Evolutionary conservation across 2,329 filamentous ascomycete genomes (phyloP), one percentile per base, ranked within the genome.

Genomic region (Camillea tinctor): DNA sequence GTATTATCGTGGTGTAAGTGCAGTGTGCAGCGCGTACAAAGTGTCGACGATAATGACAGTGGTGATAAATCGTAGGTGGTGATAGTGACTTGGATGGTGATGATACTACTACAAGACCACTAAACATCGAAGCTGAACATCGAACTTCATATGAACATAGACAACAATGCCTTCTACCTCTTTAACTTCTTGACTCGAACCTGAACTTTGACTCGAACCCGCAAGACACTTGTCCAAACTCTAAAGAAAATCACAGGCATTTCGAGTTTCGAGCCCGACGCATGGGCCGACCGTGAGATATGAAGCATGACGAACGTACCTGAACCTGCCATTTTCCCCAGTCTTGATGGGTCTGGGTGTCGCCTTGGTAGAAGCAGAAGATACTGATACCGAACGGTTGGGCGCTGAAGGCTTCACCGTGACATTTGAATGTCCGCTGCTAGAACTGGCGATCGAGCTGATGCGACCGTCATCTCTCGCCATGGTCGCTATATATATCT

Each of bases 381-480:
- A 68, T 51, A 65, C 61, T 53, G 77, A 73, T 44, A 72, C 69
- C 30, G 72, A 69, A 57, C 72, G 69, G 60, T 67, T 72, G 61
- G 73, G 68, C 59, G 69, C 71, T 55, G 74, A 75, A 58, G 81
- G 81, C 75, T 81, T 86, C 66, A 87, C 78, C 48, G 89, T 92
- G 70, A 86, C 83, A 71, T 81, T 83, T 63, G 88, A 90, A 69
- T 84, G 83, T 76, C 83, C 85, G 78, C 87, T 90, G 77, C 84
- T 86, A 66, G 84, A 84, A 81, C 84, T 87, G 77, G 85, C 85
- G 66, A 82, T 78, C 65, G 87, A 88, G 79, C 83, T 87, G 82
- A 88, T 84, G 77, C 87, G 88, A 76, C 81, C 80, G 70, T 90
- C 87, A 79, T 88, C 84, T 76, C 83, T 85, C 77, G 87, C 85